phyloP scores from a whole-genome alignment of 352 stramenopile genomes.

The Globisporangium cylindrosporum region DNA sequence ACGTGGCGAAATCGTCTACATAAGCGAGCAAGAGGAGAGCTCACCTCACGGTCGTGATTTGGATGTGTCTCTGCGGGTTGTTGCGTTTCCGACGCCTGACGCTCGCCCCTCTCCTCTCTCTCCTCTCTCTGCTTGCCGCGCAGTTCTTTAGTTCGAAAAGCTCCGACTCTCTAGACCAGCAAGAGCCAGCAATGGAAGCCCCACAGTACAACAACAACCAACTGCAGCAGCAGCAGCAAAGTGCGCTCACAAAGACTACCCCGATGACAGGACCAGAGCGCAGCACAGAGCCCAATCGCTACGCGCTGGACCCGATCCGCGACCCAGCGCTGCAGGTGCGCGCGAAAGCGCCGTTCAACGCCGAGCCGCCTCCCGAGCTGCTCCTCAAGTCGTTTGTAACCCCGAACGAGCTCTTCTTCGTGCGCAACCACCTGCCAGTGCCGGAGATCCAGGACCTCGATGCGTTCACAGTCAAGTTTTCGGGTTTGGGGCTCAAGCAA shows the following conservation, averaged over 20 bases:
- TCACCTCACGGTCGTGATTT: background rate
- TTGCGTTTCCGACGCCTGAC: slow-evolving; percentile 3
- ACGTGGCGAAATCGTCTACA: slow-evolving; percentile 2
- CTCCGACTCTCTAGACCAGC: background rate
- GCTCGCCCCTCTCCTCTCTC: background rate
- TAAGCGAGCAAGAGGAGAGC: background rate
- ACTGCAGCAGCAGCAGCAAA: slow-evolving; percentile 4
- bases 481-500: slow-evolving; percentile 50
- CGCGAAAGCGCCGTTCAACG: slow-evolving; percentile 93
- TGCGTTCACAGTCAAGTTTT: slow-evolving; percentile 63
- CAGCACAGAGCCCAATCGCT: background rate
- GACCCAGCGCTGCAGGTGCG: slow-evolving; percentile 89
- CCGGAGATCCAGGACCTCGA: slow-evolving; percentile 71
- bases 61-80: background rate
- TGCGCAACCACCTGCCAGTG: slow-evolving; percentile 97
- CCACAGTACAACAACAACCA: background rate
- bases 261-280: background rate
- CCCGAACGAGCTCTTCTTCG: slow-evolving; percentile 97
- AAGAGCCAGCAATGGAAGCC: background rate
- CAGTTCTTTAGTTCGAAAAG: background rate
- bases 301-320: slow-evolving; percentile 75
- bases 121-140: background rate
- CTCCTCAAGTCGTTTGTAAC: slow-evolving; percentile 95
- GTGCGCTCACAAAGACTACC: background rate
- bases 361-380: slow-evolving; percentile 90